A percentile compares a stretch with the other conserved stretches of the same genome.
These are phyloP conservation scores for Tuber melanosporum DNA, from an alignment of 495 filamentous ascomycete species.

Conservation along the genomic window DNA sequence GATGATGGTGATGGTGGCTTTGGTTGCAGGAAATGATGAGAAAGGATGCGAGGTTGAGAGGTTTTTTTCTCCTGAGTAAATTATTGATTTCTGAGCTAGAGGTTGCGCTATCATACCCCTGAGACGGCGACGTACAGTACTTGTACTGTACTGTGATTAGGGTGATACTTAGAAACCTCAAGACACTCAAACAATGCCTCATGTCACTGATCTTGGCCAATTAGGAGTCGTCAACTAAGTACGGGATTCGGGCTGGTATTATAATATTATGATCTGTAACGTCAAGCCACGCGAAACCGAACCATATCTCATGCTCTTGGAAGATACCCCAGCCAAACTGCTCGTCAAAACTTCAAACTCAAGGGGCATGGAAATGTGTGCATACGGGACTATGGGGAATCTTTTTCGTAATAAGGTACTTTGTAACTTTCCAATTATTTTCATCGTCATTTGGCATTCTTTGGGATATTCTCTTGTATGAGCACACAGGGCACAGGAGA, in stretches of 20 bases:
- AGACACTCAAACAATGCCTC: neutral
- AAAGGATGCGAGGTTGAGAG: neutral
- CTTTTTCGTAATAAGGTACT: neutral
- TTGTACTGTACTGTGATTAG: neutral
- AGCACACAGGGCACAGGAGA: neutral
- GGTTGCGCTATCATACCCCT: neutral
- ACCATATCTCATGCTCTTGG: neutral
- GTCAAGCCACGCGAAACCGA: neutral
- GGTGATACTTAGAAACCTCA: neutral
- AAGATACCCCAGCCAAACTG: neutral
- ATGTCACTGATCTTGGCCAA: neutral
- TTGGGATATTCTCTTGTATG: neutral
- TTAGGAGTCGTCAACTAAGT: too few species aligned
- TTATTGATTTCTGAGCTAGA: neutral
- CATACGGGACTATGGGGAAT: neutral
- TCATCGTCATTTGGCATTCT: neutral
- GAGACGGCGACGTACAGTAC: neutral
- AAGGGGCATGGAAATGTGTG: neutral
- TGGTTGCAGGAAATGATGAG: neutral
- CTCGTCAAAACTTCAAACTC: neutral
- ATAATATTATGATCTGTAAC: neutral
- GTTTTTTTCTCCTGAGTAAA: neutral
- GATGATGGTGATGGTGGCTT: neutral
- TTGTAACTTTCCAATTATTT: neutral
- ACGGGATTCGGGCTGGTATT: neutral